Conservation (phyloP, 306 rosid genomes). For the Cucumis melo region DNA sequence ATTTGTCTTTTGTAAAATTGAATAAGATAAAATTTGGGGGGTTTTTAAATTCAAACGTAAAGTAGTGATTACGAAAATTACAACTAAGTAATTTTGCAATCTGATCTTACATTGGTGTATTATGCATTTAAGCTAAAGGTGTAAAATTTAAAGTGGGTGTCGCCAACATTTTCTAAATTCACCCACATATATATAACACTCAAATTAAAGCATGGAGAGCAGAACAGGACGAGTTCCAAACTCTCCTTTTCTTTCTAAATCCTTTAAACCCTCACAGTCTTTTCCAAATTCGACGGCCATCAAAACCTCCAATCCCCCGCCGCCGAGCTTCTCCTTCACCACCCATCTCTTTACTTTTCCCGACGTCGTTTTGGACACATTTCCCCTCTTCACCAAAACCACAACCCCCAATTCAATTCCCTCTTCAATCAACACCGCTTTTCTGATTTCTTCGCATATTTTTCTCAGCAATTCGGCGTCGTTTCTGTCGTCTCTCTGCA, state of each 20-base stretch:
- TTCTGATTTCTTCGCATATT: conserved; percentile 31
- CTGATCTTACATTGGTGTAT: background rate
- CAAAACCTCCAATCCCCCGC: conserved; percentile 33
- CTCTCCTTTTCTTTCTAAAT: background rate
- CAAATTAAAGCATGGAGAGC: conserved; percentile 1
- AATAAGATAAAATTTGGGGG: too few relatives aligned
- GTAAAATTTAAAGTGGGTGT: background rate
- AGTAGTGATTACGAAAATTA: background rate
- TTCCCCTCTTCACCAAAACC: conserved; percentile 41
- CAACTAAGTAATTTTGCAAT: background rate
- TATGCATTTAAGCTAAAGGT: background rate
- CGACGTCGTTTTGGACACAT: conserved; percentile 68
- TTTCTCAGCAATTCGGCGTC: conserved; percentile 15
- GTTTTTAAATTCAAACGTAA: background rate
- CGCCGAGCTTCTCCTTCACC: conserved; percentile 35
- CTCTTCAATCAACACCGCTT: conserved; percentile 27
- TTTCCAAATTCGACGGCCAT: conserved; percentile 38
- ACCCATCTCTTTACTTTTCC: conserved; percentile 58
- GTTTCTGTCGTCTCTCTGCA: conserved; percentile 14
- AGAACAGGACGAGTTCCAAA: background rate
- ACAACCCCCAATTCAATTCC: conserved; percentile 39
- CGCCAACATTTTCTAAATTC: background rate
- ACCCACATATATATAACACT: background rate
- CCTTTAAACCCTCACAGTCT: background rate
- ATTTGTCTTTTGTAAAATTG: too few relatives aligned